These are phyloP conservation scores for Colletotrichum spaethianum DNA, from an alignment of 2,329 filamentous ascomycete genomes.

Conservation along the genomic window DNA sequence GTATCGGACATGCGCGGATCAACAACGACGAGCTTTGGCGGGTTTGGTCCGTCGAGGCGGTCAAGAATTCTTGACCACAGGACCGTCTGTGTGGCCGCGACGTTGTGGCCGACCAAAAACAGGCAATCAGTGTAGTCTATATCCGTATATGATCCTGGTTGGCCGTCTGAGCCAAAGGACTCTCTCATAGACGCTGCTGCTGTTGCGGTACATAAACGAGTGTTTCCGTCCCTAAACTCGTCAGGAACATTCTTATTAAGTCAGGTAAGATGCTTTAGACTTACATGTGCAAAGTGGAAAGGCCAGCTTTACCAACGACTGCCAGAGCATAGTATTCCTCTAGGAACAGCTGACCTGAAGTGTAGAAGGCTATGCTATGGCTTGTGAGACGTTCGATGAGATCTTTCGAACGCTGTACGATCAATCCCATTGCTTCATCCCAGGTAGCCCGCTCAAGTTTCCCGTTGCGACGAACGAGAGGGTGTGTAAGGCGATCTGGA, in stretches of 20 bases:
- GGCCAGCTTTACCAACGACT: slow-evolving; percentile 54
- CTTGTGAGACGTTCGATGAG: slow-evolving; percentile 49
- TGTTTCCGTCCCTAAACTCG: slow-evolving; percentile 53
- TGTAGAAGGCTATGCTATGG: slow-evolving; percentile 57
- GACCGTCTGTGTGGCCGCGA: slow-evolving; percentile 54
- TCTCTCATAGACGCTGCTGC: slow-evolving; percentile 56
- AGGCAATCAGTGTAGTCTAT: slow-evolving; percentile 55
- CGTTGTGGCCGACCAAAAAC: slow-evolving; percentile 55
- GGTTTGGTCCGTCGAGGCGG: slow-evolving; percentile 51
- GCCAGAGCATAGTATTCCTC: slow-evolving; percentile 57
- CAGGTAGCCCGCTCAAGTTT: slow-evolving; percentile 51
- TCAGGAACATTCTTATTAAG: neutral
- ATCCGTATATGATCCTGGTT: slow-evolving; percentile 54
- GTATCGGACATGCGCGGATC: slow-evolving; percentile 52
- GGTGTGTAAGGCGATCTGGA: slow-evolving; percentile 50
- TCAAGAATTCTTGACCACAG: slow-evolving; percentile 54
- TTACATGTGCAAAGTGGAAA: slow-evolving; percentile 47
- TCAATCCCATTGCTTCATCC: slow-evolving; percentile 55
- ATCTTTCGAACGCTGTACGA: slow-evolving; percentile 50
- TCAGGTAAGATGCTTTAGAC: too few relatives aligned
- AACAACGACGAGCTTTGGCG: slow-evolving; percentile 53
- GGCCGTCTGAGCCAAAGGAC: slow-evolving; percentile 54
- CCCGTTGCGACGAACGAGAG: slow-evolving; percentile 52
- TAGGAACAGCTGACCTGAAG: slow-evolving; percentile 54
- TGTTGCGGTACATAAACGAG: slow-evolving; percentile 55